Conservation (phyloP, 2,329 filamentous ascomycete genomes). For the Pseudocercospora fuligena region DNA sequence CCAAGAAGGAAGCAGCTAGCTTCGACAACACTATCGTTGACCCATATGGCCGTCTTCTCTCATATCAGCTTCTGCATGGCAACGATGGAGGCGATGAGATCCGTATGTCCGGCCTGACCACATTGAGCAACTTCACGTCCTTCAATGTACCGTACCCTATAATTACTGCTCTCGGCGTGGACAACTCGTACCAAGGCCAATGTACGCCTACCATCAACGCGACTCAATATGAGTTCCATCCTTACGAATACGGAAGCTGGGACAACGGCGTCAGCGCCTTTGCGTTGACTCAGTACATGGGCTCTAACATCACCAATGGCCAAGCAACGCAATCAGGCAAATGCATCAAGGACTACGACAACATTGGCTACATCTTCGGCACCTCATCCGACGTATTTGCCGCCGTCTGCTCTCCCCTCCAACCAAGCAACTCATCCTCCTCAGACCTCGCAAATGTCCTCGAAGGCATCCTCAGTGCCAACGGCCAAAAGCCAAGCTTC, state of each 20-base stretch:
- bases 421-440: slow-evolving; percentile 20
- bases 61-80: slow-evolving; percentile 47
- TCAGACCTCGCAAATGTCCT: slow-evolving; percentile 31
- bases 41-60: slow-evolving; percentile 47
- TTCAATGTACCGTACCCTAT: slow-evolving; percentile 52
- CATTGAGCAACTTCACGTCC: slow-evolving; percentile 47
- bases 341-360: slow-evolving; percentile 56
- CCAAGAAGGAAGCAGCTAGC: slow-evolving; percentile 45
- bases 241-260: slow-evolving; percentile 69
- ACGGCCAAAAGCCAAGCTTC: slow-evolving; percentile 35
- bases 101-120: slow-evolving; percentile 43
- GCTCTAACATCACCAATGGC: slow-evolving; percentile 62
- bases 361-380: slow-evolving; percentile 54
- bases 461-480: slow-evolving; percentile 34
- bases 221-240: slow-evolving; percentile 68
- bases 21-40: slow-evolving; percentile 49
- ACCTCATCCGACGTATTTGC: slow-evolving; percentile 52
- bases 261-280: slow-evolving; percentile 66
- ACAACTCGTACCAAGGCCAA: slow-evolving; percentile 42
- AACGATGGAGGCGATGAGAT: slow-evolving; percentile 42
- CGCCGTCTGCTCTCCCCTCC: slow-evolving; percentile 34
- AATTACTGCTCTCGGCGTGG: slow-evolving; percentile 48
- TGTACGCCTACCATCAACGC: slow-evolving; percentile 54
- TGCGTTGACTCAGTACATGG: slow-evolving; percentile 63
- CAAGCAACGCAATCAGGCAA: slow-evolving; percentile 43